Conservation (phyloP, 805 yeast genomes). For the Candida suzukii region DNA sequence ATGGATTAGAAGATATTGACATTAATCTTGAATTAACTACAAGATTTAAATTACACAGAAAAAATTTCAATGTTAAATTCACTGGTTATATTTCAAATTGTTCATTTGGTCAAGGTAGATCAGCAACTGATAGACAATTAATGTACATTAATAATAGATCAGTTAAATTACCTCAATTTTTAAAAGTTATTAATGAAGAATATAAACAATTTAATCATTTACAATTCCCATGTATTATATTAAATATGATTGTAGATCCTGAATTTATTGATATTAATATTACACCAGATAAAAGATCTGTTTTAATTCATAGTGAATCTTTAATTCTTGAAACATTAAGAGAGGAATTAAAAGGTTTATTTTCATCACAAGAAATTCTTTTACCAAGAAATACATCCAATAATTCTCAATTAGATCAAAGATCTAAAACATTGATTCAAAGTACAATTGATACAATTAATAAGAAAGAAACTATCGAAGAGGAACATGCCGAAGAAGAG, state of each 20-base stretch:
- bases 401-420: no score
- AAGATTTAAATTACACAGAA: constrained; percentile 15
- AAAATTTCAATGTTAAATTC: constrained; percentile 30
- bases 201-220: constrained; percentile 65
- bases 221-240: constrained; percentile 65
- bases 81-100: constrained; percentile 68
- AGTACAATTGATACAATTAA: constrained; percentile 1
- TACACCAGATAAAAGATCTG: constrained; percentile 81
- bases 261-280: constrained; percentile 71
- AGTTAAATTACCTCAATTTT: constrained; percentile 44
- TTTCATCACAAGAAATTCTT: constrained; percentile 25
- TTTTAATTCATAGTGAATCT: constrained; percentile 61
- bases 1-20: constrained; percentile 49
- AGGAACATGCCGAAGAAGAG: constrained; percentile 1
- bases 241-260: constrained; percentile 51
- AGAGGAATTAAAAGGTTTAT: constrained; percentile 41
- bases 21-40: constrained; percentile 30
- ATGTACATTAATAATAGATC: constrained; percentile 76
- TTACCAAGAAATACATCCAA: constrained; percentile 13
- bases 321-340: constrained; percentile 49
- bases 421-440: not conserved
- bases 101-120: constrained; percentile 73
- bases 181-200: constrained; percentile 60
- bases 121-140: constrained; percentile 67
- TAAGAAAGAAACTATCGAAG: constrained; percentile 5